Evolutionary conservation across 1,284 basidiomycete species (phyloP).

Genomic region (Rhodotorula sp.): DNA sequence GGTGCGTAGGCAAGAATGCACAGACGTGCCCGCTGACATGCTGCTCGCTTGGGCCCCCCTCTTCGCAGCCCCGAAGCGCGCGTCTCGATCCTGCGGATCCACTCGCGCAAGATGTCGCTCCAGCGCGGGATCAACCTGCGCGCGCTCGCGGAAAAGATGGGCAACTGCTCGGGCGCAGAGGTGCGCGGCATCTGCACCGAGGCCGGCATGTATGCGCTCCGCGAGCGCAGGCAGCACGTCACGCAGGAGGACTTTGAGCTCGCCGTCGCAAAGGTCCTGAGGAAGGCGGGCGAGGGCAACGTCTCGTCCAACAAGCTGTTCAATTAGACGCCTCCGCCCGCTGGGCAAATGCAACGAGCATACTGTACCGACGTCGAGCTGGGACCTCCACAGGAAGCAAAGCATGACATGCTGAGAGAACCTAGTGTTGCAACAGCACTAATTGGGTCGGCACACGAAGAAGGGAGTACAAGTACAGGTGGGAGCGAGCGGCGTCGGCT

Average conservation of each 20-base stretch:
- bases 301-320: slow-evolving; percentile 52
- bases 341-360: neutral
- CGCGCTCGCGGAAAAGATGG: slow-evolving; percentile 97
- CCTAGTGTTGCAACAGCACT: neutral
- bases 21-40: neutral
- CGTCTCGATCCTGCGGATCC: slow-evolving; percentile 93
- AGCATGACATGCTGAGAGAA: neutral
- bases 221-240: slow-evolving; percentile 93
- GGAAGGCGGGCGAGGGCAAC: slow-evolving; percentile 50
- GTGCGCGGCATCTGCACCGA: slow-evolving; percentile 98
- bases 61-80: slow-evolving; percentile 74
- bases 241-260: slow-evolving; percentile 99
- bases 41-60: neutral
- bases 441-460: neutral
- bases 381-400: neutral
- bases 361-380: neutral
- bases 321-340: slow-evolving; percentile 43
- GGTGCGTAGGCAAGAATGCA: too few relatives aligned
- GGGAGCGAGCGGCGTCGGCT: too few relatives aligned
- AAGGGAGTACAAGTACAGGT: neutral
- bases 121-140: slow-evolving; percentile 96
- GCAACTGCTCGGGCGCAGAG: slow-evolving; percentile 90
- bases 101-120: slow-evolving; percentile 98
- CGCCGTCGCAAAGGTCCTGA: slow-evolving; percentile 81
- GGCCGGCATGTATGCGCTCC: slow-evolving; percentile 95